Evolutionary conservation across 2,329 filamentous ascomycete genomes (phyloP).

Genomic region (Cytospora leucostoma): DNA sequence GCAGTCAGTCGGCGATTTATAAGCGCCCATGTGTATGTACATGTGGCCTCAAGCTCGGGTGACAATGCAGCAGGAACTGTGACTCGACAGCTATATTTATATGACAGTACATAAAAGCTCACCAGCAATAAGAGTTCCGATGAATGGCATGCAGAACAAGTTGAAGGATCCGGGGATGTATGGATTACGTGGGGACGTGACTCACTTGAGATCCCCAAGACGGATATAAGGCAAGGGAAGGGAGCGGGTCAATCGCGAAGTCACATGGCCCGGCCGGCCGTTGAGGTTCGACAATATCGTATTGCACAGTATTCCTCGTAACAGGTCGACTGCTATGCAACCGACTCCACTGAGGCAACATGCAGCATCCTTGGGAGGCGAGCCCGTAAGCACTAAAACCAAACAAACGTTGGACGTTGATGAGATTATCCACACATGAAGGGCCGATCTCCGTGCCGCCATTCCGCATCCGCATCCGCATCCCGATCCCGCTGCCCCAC

Average conservation of each 20-base stretch:
- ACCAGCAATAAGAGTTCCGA: not conserved
- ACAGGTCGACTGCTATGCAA: not conserved
- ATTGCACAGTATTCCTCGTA: too few species aligned
- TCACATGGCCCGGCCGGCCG: constrained; percentile 8
- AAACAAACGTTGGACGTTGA: not conserved
- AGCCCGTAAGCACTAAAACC: not conserved
- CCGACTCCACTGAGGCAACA: not conserved
- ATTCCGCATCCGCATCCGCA: not conserved
- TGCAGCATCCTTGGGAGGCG: not conserved
- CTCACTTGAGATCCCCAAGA: not conserved
- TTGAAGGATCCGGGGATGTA: not conserved
- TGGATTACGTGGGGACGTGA: constrained; percentile 12
- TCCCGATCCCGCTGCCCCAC: not conserved
- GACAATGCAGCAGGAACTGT: constrained; percentile 2
- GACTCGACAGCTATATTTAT: constrained; percentile 12
- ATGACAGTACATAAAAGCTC: not conserved
- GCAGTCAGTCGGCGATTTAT: too few species aligned
- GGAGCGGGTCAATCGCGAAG: constrained; percentile 10
- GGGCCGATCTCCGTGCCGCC: not conserved
- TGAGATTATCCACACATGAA: not conserved
- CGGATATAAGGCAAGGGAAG: not conserved
- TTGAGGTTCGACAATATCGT: too few species aligned
- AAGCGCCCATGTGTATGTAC: not conserved
- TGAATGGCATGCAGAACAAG: not conserved
- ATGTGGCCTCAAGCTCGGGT: not conserved